These are phyloP conservation scores for Pseudogymnoascus sp. DNA, from an alignment of 2,329 filamentous ascomycete species.

Conservation along the genomic window DNA sequence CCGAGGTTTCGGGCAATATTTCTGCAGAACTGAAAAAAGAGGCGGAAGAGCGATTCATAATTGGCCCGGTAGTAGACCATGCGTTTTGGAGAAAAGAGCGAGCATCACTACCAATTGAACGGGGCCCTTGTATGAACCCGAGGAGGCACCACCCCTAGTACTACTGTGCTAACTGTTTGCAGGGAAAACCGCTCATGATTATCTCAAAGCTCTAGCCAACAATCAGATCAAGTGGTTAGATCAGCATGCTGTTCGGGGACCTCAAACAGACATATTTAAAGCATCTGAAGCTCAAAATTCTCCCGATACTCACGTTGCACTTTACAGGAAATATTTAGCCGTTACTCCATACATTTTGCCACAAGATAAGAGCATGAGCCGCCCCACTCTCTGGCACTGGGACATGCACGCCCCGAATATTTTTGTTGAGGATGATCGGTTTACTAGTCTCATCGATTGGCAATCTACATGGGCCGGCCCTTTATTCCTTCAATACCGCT, in stretches of 20 bases:
- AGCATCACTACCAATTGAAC: slow-evolving; percentile 27
- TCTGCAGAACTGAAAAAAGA: slow-evolving; percentile 25
- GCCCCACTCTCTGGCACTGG: slow-evolving; percentile 31
- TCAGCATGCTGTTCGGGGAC: slow-evolving; percentile 21
- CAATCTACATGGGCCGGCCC: slow-evolving; percentile 48
- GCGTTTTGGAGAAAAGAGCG: slow-evolving; percentile 30
- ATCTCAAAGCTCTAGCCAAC: slow-evolving; percentile 24
- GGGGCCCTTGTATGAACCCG: slow-evolving; percentile 32
- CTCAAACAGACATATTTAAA: slow-evolving; percentile 19
- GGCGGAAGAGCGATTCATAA: slow-evolving; percentile 27
- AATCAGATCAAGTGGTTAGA: slow-evolving; percentile 30
- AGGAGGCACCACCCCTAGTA: neutral
- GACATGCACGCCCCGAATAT: slow-evolving; percentile 33
- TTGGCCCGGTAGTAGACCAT: slow-evolving; percentile 30
- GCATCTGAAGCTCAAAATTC: slow-evolving; percentile 22
- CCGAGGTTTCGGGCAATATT: slow-evolving; percentile 22
- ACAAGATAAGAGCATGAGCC: slow-evolving; percentile 17
- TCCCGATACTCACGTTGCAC: slow-evolving; percentile 25
- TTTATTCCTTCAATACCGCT: slow-evolving; percentile 19
- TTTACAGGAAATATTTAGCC: slow-evolving; percentile 28
- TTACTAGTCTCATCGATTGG: slow-evolving; percentile 36
- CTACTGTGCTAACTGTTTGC: slow-evolving; percentile 9
- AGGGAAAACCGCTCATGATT: slow-evolving; percentile 29
- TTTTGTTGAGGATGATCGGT: slow-evolving; percentile 29
- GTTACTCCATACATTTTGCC: slow-evolving; percentile 27